Percentiles rank a stretch among this genome's conserved stretches.
Evolutionary conservation across 257 asterid genomes (phyloP).

Genomic region (Verbena officinalis): DNA sequence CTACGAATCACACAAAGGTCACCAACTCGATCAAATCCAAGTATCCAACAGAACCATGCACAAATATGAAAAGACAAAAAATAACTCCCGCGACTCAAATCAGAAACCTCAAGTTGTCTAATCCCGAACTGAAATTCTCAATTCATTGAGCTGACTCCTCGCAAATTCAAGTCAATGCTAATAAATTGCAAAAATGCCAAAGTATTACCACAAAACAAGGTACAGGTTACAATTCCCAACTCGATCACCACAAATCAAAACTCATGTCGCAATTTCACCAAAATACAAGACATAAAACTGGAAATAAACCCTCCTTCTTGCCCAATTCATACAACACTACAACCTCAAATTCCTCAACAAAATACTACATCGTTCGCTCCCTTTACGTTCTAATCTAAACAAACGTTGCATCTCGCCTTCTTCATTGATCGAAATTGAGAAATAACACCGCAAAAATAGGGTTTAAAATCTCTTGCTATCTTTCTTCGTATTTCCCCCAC

Average conservation of each 20-base stretch:
- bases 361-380: conserved; percentile 5
- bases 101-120: neutral
- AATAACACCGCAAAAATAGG: conserved; percentile 3
- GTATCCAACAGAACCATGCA: too few species aligned
- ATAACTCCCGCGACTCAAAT: conserved; percentile 1
- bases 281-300: neutral
- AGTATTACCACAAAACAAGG: neutral
- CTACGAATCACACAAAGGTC: conserved; percentile 26
- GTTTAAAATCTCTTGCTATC: conserved; percentile 11
- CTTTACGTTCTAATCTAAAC: conserved; percentile 23
- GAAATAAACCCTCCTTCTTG: conserved; percentile 4
- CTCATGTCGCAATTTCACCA: conserved; percentile 16
- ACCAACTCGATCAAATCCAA: conserved; percentile 23
- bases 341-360: conserved; percentile 22
- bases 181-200: neutral
- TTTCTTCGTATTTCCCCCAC: conserved; percentile 31
- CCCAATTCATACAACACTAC: conserved; percentile 25
- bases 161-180: conserved; percentile 20
- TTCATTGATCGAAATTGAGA: conserved; percentile 24
- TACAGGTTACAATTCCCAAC: conserved; percentile 19
- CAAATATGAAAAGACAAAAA: neutral
- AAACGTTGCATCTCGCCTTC: conserved; percentile 28
- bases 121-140: neutral
- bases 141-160: conserved; percentile 6
- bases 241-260: conserved; percentile 30